Evolutionary conservation across 179 eudicot species (phyloP), one percentile per base, ranked within the genome.

Genomic region (Nepenthes alata): DNA sequence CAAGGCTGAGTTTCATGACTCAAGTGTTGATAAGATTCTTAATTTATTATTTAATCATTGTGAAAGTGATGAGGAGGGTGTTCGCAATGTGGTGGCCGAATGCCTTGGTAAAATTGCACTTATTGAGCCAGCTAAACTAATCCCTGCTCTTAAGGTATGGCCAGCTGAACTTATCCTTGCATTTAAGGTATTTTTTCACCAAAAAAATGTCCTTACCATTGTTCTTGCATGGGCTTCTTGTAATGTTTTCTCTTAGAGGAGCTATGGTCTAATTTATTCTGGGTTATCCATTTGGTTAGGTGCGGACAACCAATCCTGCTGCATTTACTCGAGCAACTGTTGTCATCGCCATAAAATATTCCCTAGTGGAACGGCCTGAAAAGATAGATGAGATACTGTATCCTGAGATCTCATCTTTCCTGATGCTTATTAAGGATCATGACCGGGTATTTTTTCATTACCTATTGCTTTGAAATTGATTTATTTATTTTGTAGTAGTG

Each of bases 61-160:
- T 63, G 97, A 94, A 84, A 90, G 99, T 67, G 99, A 94, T 50
- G 99, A 90, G 72, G 97, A 94, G 77, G 99, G 97, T 53, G 99
- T 94, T 60, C 94, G 97, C 55, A 90, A 93, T 74, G 99, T 94
- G 48, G 99, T 94, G 62, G 99, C 97, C 36, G 96, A 94, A 66
- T 94, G 99, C 70, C 84, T 94, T 66, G 98, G 99, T 25, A 94
- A 94, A 79, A 79, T 90, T 66, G 94, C 95, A 50, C 91, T 93
- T 63, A 90, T 90, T 41, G 88, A 89, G 73, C 99, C 99, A 62
- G 80, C 57, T 57, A 90, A 85, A 77, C 95, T 93, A 69, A 80
- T 93, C 67, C 95, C 99, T 60, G 95, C 95, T 2, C 86, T 93
- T 14, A 94, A 87, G 96, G 99, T 90, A 72, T 64, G 11, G 57